These are phyloP conservation scores for Pichia sp. DNA, from an alignment of 1,139 yeast genomes.

Conservation along the genomic window DNA sequence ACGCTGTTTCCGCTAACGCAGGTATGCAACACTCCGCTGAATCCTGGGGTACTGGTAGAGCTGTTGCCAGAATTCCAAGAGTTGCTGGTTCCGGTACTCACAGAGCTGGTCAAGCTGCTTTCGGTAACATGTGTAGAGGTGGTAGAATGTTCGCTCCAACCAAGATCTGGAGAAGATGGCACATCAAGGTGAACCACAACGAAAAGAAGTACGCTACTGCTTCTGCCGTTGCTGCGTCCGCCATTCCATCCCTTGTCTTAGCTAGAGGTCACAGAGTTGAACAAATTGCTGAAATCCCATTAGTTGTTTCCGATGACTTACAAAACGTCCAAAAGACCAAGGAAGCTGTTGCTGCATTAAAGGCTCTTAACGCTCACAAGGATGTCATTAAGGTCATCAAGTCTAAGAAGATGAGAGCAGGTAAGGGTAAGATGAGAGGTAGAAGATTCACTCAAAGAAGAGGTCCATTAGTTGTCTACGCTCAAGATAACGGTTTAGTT, in stretches of 20 bases:
- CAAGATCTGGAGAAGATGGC: conserved; percentile 99
- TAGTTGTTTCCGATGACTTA: conserved; percentile 89
- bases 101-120: conserved; percentile 99
- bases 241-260: conserved; percentile 95
- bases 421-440: conserved; percentile 99
- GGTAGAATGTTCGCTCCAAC: conserved; percentile 99
- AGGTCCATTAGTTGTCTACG: conserved; percentile 99
- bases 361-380: conserved; percentile 98
- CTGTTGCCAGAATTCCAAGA: conserved; percentile 99
- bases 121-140: conserved; percentile 99
- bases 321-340: conserved; percentile 95
- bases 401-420: conserved; percentile 99
- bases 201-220: conserved; percentile 99
- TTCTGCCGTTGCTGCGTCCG: conserved; percentile 99
- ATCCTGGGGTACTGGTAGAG: conserved; percentile 99
- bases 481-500: conserved; percentile 94
- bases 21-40: conserved; percentile 99
- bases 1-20: conserved; percentile 98
- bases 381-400: conserved; percentile 97
- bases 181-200: conserved; percentile 99
- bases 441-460: conserved; percentile 99
- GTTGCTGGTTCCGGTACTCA: conserved; percentile 99
- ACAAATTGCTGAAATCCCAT: conserved; percentile 96
- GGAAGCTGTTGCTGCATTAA: conserved; percentile 97
- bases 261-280: conserved; percentile 99